Evolutionary conservation across 2,329 filamentous ascomycete species (phyloP).

Genomic region (Fusarium setosum): DNA sequence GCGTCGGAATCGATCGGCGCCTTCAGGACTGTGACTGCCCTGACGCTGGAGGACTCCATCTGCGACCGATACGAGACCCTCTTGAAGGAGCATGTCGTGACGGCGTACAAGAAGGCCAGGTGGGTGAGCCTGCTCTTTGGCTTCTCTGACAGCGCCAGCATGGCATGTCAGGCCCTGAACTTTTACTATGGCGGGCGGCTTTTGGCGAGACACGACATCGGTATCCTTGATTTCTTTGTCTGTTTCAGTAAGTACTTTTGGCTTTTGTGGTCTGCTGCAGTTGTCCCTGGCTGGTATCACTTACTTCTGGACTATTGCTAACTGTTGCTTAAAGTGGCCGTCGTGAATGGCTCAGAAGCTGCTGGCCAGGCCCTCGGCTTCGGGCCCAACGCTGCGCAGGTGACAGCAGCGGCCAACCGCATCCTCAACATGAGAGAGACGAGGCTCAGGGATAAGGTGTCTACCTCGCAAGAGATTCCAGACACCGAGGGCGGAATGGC

Average conservation of each 20-base stretch:
- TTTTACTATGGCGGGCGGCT: conserved; percentile 76
- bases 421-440: conserved; percentile 65
- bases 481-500: conserved; percentile 62
- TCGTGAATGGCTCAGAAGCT: conserved; percentile 68
- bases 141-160: conserved; percentile 73
- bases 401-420: conserved; percentile 68
- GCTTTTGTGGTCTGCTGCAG: no score
- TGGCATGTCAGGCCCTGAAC: conserved; percentile 72
- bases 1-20: conserved; percentile 80
- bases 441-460: conserved; percentile 48
- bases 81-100: conserved; percentile 67
- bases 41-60: conserved; percentile 77
- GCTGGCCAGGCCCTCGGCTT: conserved; percentile 64
- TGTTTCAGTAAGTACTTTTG: conserved; percentile 61
- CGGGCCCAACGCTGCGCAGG: conserved; percentile 72
- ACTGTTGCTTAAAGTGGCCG: conserved; percentile 54
- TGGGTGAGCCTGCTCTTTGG: conserved; percentile 75
- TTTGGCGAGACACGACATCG: conserved; percentile 62
- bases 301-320: neutral
- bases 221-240: conserved; percentile 60
- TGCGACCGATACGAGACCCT: conserved; percentile 69
- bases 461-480: conserved; percentile 52
- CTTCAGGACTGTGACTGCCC: conserved; percentile 76
- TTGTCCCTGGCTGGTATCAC: no score
- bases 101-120: conserved; percentile 70